phyloP scores from a whole-genome alignment of 1,284 basidiomycete species.

The Ceratobasidium papillatum region DNA sequence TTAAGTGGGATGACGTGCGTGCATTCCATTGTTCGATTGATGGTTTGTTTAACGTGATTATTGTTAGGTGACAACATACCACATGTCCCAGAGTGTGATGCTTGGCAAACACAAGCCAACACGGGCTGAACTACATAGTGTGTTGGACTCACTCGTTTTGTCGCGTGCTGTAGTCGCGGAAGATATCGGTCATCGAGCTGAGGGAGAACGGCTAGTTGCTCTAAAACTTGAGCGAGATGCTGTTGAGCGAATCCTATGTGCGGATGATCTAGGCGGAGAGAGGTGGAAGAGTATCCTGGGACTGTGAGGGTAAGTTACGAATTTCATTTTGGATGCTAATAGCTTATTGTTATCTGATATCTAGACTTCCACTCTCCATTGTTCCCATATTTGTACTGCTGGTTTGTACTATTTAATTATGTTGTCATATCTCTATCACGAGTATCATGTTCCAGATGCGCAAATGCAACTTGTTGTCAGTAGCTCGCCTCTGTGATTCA shows the following conservation, averaged over 20 bases:
- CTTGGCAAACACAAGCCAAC: conserved; percentile 60
- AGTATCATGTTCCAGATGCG: too few species aligned
- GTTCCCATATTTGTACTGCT: too few species aligned
- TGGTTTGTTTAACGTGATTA: not conserved
- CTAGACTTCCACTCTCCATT: not conserved
- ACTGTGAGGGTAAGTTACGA: not conserved
- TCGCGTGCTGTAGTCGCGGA: conserved; percentile 77
- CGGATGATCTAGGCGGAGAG: conserved; percentile 67
- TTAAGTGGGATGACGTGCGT: conserved; percentile 81
- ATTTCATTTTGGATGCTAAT: not conserved
- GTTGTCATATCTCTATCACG: not conserved
- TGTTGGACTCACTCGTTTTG: conserved; percentile 73
- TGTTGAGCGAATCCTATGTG: conserved; percentile 73
- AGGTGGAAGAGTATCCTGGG: conserved; percentile 69
- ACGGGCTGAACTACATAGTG: conserved; percentile 62
- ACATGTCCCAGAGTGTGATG: conserved; percentile 39
- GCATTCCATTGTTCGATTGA: conserved; percentile 14
- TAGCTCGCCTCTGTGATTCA: too few species aligned
- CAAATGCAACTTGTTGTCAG: too few species aligned
- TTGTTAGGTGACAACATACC: conserved; percentile 24
- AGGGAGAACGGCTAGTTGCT: conserved; percentile 67
- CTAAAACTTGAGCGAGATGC: conserved; percentile 76
- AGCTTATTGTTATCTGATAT: conserved; percentile 1
- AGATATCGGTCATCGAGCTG: conserved; percentile 53
- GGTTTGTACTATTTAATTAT: not conserved